phyloP scores from a whole-genome alignment of 2,329 filamentous ascomycete species.

The Aureobasidium uvarum region DNA sequence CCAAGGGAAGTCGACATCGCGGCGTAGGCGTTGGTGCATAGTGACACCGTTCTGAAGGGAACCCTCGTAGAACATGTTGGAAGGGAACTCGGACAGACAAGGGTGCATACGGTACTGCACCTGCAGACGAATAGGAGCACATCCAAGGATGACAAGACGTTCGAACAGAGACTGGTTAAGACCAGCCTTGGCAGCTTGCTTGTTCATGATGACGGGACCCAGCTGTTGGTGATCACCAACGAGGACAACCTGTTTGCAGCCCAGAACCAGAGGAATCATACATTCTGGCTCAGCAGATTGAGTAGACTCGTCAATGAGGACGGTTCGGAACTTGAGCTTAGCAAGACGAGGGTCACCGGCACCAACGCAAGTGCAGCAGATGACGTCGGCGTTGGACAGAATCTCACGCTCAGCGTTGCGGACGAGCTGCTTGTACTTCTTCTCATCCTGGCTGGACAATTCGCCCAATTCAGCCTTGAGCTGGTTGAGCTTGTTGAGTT shows the following conservation, averaged over 20 bases:
- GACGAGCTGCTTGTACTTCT: constrained; percentile 96
- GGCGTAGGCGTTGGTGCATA: constrained; percentile 79
- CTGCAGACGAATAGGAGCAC: constrained; percentile 87
- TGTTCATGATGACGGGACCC: constrained; percentile 99
- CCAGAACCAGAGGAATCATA: constrained; percentile 95
- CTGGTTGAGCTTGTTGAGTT: constrained; percentile 87
- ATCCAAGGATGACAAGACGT: constrained; percentile 84
- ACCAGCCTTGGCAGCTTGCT: constrained; percentile 97
- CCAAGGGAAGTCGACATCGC: constrained; percentile 98
- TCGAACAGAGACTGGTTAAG: constrained; percentile 99
- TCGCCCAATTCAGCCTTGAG: constrained; percentile 91
- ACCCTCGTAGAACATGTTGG: constrained; percentile 99
- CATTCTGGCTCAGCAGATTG: constrained; percentile 98
- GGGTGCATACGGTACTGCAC: constrained; percentile 99
- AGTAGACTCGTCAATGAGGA: constrained; percentile 96
- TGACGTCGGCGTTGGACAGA: constrained; percentile 90
- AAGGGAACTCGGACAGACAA: constrained; percentile 93
- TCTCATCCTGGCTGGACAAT: constrained; percentile 92
- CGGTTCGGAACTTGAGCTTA: constrained; percentile 98
- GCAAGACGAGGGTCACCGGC: constrained; percentile 91
- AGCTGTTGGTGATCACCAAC: constrained; percentile 98
- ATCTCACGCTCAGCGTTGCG: constrained; percentile 94
- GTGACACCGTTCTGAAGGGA: constrained; percentile 96
- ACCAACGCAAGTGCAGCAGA: constrained; percentile 98
- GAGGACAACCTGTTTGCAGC: constrained; percentile 98